Evolutionary conservation across 495 filamentous ascomycete species (phyloP).

Genomic region (Pyrenula aspistea): DNA sequence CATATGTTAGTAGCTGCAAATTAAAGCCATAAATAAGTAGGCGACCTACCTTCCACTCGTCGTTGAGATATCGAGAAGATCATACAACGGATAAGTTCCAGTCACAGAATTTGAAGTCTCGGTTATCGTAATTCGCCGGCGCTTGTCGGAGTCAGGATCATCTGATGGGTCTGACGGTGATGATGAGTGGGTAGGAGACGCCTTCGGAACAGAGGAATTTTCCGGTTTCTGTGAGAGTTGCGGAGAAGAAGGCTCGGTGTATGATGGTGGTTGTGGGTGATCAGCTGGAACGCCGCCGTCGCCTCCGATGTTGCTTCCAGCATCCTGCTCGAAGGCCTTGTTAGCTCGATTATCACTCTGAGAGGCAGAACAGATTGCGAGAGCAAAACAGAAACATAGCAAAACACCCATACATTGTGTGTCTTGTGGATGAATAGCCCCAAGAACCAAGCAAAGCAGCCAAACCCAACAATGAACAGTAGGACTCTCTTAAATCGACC

Average conservation of each 20-base stretch:
- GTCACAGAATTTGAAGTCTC: slow-evolving; percentile 6
- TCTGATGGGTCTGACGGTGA: neutral
- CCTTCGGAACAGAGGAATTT: neutral
- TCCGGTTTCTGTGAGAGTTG: neutral
- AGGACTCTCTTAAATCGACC: neutral
- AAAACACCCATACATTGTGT: neutral
- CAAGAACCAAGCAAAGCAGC: neutral
- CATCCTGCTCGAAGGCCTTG: neutral
- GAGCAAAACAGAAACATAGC: neutral
- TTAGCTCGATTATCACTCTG: neutral
- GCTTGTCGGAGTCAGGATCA: neutral
- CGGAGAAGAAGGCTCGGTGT: neutral
- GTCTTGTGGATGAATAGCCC: neutral
- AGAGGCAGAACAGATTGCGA: neutral
- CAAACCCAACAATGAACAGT: neutral
- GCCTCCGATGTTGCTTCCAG: neutral
- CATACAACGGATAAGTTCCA: slow-evolving; percentile 15
- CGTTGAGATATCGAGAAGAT: slow-evolving; percentile 14
- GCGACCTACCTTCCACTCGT: neutral
- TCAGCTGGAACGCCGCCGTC: neutral
- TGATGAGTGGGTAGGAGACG: neutral
- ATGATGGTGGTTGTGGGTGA: neutral
- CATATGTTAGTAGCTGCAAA: neutral
- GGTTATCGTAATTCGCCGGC: slow-evolving; percentile 1
- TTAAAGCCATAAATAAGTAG: neutral